Percentiles rank a stretch among this genome's conserved stretches.
Evolutionary conservation across 1,284 basidiomycete species (phyloP).

Genomic region (Coniferiporia sulphurascens): DNA sequence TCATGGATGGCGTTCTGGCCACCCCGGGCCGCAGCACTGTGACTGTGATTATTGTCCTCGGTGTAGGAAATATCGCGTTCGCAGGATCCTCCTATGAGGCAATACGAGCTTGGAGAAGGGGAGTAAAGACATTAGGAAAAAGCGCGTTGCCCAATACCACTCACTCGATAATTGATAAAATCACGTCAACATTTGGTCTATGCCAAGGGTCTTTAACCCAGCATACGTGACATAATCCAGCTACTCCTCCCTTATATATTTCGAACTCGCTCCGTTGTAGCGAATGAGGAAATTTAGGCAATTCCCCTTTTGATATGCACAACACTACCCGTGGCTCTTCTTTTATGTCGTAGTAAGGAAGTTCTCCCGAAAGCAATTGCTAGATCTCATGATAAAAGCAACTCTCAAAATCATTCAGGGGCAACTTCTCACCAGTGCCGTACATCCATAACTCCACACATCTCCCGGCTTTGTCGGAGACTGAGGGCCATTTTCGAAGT

Average conservation of each 20-base stretch:
- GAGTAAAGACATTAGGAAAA: not conserved
- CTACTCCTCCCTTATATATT: not conserved
- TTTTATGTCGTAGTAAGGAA: not conserved
- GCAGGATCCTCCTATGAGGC: not conserved
- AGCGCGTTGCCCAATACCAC: not conserved
- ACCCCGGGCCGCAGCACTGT: no score
- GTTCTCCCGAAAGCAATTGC: not conserved
- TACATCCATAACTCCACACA: slow-evolving; percentile 11
- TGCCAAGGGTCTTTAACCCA: not conserved
- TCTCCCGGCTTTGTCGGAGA: slow-evolving; percentile 9
- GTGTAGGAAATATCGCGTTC: not conserved
- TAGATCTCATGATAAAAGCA: not conserved
- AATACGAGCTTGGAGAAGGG: not conserved
- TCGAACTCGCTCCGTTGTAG: not conserved
- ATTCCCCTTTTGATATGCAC: not conserved
- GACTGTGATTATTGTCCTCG: not conserved
- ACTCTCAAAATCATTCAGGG: not conserved
- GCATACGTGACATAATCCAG: not conserved
- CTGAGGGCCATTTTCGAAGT: not conserved
- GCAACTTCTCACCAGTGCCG: not conserved
- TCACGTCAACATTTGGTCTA: not conserved
- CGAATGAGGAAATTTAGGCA: not conserved
- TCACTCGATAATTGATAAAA: not conserved
- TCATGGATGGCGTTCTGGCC: no score
- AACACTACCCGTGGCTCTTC: not conserved